phyloP scores from a whole-genome alignment of 371 early-diverging fungal genomes.

The Rhizopus sp. region DNA sequence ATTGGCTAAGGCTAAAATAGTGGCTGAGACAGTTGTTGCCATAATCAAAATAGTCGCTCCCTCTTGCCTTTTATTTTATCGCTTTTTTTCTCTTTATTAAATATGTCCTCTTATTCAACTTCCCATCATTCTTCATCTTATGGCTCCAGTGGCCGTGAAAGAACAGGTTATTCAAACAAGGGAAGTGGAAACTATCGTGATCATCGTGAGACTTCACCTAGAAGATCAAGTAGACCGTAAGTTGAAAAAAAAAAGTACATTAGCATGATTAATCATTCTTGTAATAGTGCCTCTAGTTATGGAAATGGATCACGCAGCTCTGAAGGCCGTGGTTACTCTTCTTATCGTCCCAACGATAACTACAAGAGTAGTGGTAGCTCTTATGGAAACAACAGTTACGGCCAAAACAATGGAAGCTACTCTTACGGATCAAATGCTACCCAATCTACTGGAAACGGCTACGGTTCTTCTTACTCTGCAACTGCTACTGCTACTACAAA shows the following conservation, averaged over 20 bases:
- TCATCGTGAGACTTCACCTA: conserved; percentile 39
- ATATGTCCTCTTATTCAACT: conserved; percentile 34
- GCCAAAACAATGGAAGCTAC: conserved; percentile 26
- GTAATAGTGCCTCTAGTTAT: conserved; percentile 32
- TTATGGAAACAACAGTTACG: conserved; percentile 18
- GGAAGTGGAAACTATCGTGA: conserved; percentile 33
- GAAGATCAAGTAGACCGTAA: conserved; percentile 45
- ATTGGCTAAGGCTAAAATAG: neutral
- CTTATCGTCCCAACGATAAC: conserved; percentile 36
- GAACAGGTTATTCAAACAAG: conserved; percentile 16
- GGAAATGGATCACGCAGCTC: conserved; percentile 39
- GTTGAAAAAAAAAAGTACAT: conserved; percentile 7
- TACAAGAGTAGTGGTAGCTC: conserved; percentile 22
- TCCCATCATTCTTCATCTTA: conserved; percentile 29
- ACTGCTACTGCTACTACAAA: conserved; percentile 30
- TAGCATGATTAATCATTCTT: conserved; percentile 1
- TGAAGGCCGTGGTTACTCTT: conserved; percentile 50
- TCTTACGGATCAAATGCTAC: conserved; percentile 24
- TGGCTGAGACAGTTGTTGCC: neutral
- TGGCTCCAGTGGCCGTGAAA: conserved; percentile 13
- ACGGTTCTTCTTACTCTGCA: conserved; percentile 3
- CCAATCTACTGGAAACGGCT: conserved; percentile 32
- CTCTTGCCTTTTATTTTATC: conserved; percentile 4
- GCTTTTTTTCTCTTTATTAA: conserved; percentile 4
- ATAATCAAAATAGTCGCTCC: neutral